Evolutionary conservation across 768 basidiomycete species (phyloP).

Genomic region (Daedaleopsis nitida): DNA sequence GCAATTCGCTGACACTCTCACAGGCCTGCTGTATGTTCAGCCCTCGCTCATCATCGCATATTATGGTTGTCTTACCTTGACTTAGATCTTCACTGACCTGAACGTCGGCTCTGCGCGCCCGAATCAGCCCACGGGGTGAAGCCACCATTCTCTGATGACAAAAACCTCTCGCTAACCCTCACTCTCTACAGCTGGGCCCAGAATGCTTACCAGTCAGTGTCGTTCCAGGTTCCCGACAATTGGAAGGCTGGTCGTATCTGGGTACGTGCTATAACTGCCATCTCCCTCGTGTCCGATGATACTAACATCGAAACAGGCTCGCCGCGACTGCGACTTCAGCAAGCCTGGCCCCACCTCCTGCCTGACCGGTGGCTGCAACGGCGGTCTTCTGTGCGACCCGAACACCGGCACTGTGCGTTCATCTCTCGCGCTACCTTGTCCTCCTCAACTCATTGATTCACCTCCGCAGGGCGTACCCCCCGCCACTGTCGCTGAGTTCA

Average conservation of each 20-base stretch:
- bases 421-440: not conserved
- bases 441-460: not conserved
- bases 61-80: not conserved
- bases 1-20: not conserved
- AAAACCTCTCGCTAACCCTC: not conserved
- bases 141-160: not conserved
- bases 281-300: too few relatives aligned
- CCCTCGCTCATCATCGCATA: not conserved
- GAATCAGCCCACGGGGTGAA: slow-evolving; percentile 33
- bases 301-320: slow-evolving; percentile 27
- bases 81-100: slow-evolving; percentile 36
- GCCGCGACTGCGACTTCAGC: slow-evolving; percentile 41
- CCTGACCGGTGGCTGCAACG: slow-evolving; percentile 43
- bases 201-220: slow-evolving; percentile 26
- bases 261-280: slow-evolving; percentile 20
- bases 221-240: slow-evolving; percentile 39
- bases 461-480: slow-evolving; percentile 35
- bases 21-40: slow-evolving; percentile 34
- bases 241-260: slow-evolving; percentile 44
- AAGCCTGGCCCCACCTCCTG: slow-evolving; percentile 30
- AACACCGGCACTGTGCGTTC: slow-evolving; percentile 38
- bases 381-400: slow-evolving; percentile 40
- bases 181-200: slow-evolving; percentile 31
- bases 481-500: slow-evolving; percentile 40
- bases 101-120: slow-evolving; percentile 33